Evolutionary conservation across 352 stramenopile genomes (phyloP).

Genomic region (Globisporangium parvum): DNA sequence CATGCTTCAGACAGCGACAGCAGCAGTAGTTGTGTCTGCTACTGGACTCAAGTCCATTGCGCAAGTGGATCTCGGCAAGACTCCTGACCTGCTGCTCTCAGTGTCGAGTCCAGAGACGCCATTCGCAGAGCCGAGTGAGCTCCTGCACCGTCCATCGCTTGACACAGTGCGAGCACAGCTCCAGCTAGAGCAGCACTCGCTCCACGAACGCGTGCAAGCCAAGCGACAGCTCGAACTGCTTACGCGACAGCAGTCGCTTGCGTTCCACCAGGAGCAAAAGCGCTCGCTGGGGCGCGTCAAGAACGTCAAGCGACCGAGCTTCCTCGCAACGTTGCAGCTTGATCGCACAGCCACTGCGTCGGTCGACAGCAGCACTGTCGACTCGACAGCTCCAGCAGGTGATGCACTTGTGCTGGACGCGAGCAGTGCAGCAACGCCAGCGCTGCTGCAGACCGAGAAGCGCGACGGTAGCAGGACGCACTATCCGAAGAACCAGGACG

Average conservation of each 20-base stretch:
- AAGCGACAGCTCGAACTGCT: conserved; percentile 12
- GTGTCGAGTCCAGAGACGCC: not conserved
- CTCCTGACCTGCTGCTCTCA: not conserved
- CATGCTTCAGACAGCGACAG: conserved; percentile 4
- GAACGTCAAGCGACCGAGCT: conserved; percentile 19
- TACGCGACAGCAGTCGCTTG: conserved; percentile 11
- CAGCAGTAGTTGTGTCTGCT: not conserved
- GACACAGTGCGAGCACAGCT: conserved; percentile 1
- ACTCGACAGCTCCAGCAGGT: not conserved
- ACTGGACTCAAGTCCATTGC: not conserved
- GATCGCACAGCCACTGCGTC: conserved; percentile 6
- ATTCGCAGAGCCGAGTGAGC: not conserved
- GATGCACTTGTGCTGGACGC: not conserved
- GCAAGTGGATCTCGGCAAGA: conserved; percentile 4
- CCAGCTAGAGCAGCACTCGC: conserved; percentile 5
- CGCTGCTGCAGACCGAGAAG: not conserved
- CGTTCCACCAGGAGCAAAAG: conserved; percentile 21
- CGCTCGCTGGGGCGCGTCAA: conserved; percentile 4
- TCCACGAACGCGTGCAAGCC: conserved; percentile 12
- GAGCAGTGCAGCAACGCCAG: not conserved
- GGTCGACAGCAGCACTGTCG: not conserved
- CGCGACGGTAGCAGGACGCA: not conserved
- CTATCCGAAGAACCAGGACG: not conserved
- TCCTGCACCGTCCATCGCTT: not conserved
- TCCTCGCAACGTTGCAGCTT: conserved; percentile 24